A percentile compares a stretch with the other conserved stretches of the same genome.
phyloP scores from a whole-genome alignment of 2,329 filamentous ascomycete species.

The Alternaria hordeiaustralica region DNA sequence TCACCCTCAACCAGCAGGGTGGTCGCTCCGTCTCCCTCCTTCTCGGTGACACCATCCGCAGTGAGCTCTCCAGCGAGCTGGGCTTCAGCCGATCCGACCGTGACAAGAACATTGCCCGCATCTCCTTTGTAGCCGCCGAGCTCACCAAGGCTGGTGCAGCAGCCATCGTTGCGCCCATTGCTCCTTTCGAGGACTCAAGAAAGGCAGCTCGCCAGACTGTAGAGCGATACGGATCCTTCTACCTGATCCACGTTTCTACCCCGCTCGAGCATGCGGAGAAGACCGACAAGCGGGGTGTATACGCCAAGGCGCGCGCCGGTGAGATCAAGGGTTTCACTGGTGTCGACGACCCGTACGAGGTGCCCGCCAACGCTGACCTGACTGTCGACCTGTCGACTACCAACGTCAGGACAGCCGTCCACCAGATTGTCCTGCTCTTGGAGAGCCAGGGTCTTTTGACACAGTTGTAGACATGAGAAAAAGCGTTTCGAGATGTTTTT shows the following conservation, averaged over 20 bases:
- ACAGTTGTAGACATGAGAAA: conserved; percentile 34
- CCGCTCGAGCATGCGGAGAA: conserved; percentile 91
- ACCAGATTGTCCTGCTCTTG: conserved; percentile 92
- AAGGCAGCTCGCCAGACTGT: conserved; percentile 81
- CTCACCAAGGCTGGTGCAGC: conserved; percentile 91
- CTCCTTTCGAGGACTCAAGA: conserved; percentile 83
- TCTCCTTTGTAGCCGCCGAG: conserved; percentile 94
- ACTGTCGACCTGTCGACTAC: conserved; percentile 85
- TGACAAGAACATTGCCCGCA: conserved; percentile 92
- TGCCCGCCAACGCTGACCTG: conserved; percentile 79
- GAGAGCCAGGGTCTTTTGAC: conserved; percentile 91
- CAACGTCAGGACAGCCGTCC: conserved; percentile 88
- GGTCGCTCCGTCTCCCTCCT: conserved; percentile 93
- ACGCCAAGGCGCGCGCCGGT: conserved; percentile 79
- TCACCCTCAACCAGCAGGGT: conserved; percentile 97
- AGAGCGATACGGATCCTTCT: conserved; percentile 89
- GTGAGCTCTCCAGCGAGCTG: conserved; percentile 91
- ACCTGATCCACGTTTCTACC: conserved; percentile 93
- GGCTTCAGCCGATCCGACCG: conserved; percentile 94
- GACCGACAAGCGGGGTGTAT: conserved; percentile 92
- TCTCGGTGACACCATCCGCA: conserved; percentile 92
- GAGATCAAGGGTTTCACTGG: conserved; percentile 99
- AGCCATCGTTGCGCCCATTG: conserved; percentile 95
- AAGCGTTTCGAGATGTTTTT: neutral
- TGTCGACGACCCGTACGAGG: conserved; percentile 96